phyloP scores from a whole-genome alignment of 2,329 filamentous ascomycete species.

The Xylariaceae sp. region DNA sequence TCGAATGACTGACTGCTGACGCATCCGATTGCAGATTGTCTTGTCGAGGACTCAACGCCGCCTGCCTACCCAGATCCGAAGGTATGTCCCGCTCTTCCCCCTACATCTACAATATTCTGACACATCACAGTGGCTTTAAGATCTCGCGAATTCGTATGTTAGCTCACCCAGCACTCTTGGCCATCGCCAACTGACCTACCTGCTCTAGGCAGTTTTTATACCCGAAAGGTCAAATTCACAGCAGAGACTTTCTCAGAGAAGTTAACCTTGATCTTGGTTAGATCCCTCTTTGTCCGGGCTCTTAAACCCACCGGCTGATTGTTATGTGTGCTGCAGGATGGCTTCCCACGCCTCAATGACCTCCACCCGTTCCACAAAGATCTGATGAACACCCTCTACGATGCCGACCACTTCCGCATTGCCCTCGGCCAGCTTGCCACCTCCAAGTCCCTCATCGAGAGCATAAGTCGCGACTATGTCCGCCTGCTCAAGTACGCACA shows the following conservation, averaged over 20 bases:
- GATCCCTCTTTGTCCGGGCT: neutral
- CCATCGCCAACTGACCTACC: slow-evolving; percentile 4
- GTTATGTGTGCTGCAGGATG: slow-evolving; percentile 43
- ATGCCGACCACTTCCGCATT: slow-evolving; percentile 96
- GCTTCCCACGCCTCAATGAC: slow-evolving; percentile 88
- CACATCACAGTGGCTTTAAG: slow-evolving; percentile 71
- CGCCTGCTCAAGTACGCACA: slow-evolving; percentile 95
- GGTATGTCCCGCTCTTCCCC: slow-evolving; percentile 1
- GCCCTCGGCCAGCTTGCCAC: slow-evolving; percentile 94
- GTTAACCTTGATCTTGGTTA: slow-evolving; percentile 44
- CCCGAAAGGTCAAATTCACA: slow-evolving; percentile 96
- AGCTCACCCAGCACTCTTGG: neutral
- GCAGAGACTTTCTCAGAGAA: slow-evolving; percentile 97
- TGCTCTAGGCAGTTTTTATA: slow-evolving; percentile 71
- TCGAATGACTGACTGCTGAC: slow-evolving; percentile 4
- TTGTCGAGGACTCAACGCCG: slow-evolving; percentile 89
- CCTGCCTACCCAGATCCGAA: slow-evolving; percentile 88
- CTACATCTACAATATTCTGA: neutral
- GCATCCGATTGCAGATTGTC: slow-evolving; percentile 53
- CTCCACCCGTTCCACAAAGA: slow-evolving; percentile 90
- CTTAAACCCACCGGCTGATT: neutral
- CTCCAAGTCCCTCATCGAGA: slow-evolving; percentile 94
- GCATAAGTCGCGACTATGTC: slow-evolving; percentile 93
- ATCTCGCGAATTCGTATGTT: slow-evolving; percentile 75
- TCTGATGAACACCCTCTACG: slow-evolving; percentile 95